Evolutionary conservation across 768 basidiomycete genomes (phyloP), one percentile per base, ranked within the genome.

Genomic region (Suillus lakei): DNA sequence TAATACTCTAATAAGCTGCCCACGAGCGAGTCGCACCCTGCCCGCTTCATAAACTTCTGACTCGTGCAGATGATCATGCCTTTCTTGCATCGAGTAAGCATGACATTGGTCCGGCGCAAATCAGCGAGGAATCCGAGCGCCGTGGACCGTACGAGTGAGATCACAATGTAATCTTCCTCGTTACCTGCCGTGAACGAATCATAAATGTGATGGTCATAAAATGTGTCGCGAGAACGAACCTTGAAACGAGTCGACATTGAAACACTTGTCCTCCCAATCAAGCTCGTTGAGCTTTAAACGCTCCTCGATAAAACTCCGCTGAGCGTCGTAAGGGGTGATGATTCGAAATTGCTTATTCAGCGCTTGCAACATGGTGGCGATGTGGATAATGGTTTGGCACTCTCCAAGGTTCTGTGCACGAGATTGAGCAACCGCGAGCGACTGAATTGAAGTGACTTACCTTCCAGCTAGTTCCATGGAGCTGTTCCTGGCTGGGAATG

Each of bases 321-420:
- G 93, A 8, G 82, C 86, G 74, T 91, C 91, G 82, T 95, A 95
- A 0, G 93, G 93, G 12, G 91, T 93, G 60, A 95, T 90, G 51
- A 95, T 87, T 38, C 83, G 82, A 73, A 83, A 94, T 0, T 78
- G 75, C 66, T 80, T 84, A 0, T 74, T 67, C 60, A 85, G 73
- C 4, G 78, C 75, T 70, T 91, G 83, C 46, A 93, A 84, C 50
- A 85, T 81, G 46, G 75, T 69, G 48, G 90, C 88, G 70, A 94
- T 78, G 61, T 83, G 76, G 10, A 92, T 65, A 41, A 90, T 83
- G 55, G 83, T 82, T 54, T 85, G 71, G 70, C 80, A 76, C 76
- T 95, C 93, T 39, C 74, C 70, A 23, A 69, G 48, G 78, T 93
- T 94, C 92, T 94, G 66, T 60, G 51, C 30, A 10, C 23, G 18